Evolutionary conservation across 306 rosid species (phyloP).

Genomic region (Amphicarpaea edgeworthii): DNA sequence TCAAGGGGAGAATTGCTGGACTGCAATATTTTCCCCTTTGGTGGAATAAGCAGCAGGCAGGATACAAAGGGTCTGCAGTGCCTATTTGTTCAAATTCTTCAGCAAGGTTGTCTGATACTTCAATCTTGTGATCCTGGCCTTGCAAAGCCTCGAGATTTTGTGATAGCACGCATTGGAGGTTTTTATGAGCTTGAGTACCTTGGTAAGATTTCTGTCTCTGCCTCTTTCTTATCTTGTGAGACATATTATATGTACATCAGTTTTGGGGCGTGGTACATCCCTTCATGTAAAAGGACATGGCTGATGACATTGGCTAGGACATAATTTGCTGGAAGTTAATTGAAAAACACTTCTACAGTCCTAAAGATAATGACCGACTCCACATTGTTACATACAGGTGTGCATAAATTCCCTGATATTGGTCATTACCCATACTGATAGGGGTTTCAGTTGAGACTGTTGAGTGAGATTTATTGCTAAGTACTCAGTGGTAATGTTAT

Average conservation of each 20-base stretch:
- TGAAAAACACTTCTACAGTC: no score
- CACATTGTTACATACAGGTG: no score
- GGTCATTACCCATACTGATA: no score
- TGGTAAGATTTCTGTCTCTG: slow-evolving; percentile 61
- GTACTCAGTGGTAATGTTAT: background rate
- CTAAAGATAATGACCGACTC: no score
- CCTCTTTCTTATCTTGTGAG: slow-evolving; percentile 12
- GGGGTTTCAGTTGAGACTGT: no score
- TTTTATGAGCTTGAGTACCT: slow-evolving; percentile 97
- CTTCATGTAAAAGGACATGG: background rate
- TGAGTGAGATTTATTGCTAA: no score
- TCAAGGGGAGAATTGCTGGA: slow-evolving; percentile 96
- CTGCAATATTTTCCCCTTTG: slow-evolving; percentile 91
- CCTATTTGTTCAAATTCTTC: slow-evolving; percentile 94
- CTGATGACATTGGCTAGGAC: background rate
- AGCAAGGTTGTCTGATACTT: slow-evolving; percentile 95
- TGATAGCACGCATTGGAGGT: slow-evolving; percentile 93
- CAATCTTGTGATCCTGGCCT: slow-evolving; percentile 88
- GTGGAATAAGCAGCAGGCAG: slow-evolving; percentile 99
- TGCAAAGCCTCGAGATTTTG: slow-evolving; percentile 91
- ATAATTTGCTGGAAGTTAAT: no score
- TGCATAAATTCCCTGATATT: no score
- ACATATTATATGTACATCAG: background rate
- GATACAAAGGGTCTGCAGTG: slow-evolving; percentile 98
- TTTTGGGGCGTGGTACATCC: background rate